Conservation (phyloP, 1,139 yeast species). For the Magnusiomyces clavatus region DNA sequence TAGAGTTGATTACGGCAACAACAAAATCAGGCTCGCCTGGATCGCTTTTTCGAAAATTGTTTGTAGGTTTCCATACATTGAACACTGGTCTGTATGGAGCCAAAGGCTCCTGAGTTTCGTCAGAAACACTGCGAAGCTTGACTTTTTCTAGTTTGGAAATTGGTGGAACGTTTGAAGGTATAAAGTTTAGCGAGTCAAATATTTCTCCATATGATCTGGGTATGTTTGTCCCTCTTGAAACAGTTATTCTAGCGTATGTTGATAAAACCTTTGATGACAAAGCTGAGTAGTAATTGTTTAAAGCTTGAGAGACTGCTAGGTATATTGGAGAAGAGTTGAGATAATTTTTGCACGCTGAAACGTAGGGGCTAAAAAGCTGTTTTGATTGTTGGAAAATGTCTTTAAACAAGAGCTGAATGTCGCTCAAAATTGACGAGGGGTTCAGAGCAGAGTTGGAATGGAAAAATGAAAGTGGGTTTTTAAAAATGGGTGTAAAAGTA, state of each 20-base stretch:
- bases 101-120: slow-evolving; percentile 11
- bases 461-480: slow-evolving; percentile 17
- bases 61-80: slow-evolving; percentile 81
- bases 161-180: slow-evolving; percentile 21
- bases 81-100: slow-evolving; percentile 34
- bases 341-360: too few relatives aligned
- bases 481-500: not conserved
- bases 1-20: slow-evolving; percentile 51
- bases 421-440: too few relatives aligned
- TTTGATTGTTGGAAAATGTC: slow-evolving; percentile 4
- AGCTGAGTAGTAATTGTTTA: too few relatives aligned
- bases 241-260: too few relatives aligned
- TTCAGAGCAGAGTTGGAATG: slow-evolving; percentile 16
- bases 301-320: too few relatives aligned
- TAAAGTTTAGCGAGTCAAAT: slow-evolving; percentile 17
- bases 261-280: too few relatives aligned
- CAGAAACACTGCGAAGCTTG: not conserved
- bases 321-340: too few relatives aligned
- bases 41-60: slow-evolving; percentile 55
- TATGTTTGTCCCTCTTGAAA: too few relatives aligned
- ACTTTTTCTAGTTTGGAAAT: not conserved
- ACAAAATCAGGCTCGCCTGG: slow-evolving; percentile 77
- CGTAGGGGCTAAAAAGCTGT: too few relatives aligned
- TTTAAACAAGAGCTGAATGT: slow-evolving; percentile 17
- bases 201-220: too few relatives aligned